These are phyloP conservation scores for Phragmites australis DNA, from an alignment of 176 grass and related monocot genomes.

Conservation along the genomic window DNA sequence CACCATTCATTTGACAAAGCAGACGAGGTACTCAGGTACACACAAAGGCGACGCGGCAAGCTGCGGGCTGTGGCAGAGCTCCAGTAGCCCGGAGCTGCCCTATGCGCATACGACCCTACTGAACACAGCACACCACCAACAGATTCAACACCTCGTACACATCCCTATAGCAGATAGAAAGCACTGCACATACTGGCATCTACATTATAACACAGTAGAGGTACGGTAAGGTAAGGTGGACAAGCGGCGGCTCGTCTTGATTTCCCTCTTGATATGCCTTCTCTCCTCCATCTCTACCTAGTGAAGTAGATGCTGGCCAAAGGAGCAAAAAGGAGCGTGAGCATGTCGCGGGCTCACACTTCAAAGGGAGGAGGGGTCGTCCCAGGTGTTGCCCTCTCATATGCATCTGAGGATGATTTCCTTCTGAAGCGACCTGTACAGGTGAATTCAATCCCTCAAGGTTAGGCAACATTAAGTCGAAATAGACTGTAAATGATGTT, in stretches of 20 bases:
- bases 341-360: slow-evolving; percentile 48
- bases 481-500: neutral
- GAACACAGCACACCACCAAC: slow-evolving; percentile 8
- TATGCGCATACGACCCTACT: slow-evolving; percentile 9
- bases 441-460: slow-evolving; percentile 9
- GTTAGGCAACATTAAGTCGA: slow-evolving; percentile 4
- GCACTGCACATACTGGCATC: slow-evolving; percentile 16
- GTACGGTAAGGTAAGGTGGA: slow-evolving; percentile 32
- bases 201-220: slow-evolving; percentile 39
- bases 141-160: slow-evolving; percentile 17
- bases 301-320: slow-evolving; percentile 34
- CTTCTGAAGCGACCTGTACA: slow-evolving; percentile 85
- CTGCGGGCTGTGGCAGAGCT: neutral
- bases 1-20: neutral
- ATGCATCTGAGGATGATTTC: slow-evolving; percentile 86
- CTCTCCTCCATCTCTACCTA: slow-evolving; percentile 22
- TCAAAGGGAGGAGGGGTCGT: slow-evolving; percentile 56
- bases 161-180: neutral
- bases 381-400: slow-evolving; percentile 52
- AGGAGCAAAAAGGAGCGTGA: slow-evolving; percentile 42
- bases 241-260: too few species aligned
- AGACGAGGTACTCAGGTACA: slow-evolving; percentile 12
- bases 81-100: neutral
- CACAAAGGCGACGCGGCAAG: neutral
- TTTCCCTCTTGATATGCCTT: slow-evolving; percentile 16